These are phyloP conservation scores for Lactarius vividus DNA, from an alignment of 768 basidiomycete genomes.

Conservation along the genomic window DNA sequence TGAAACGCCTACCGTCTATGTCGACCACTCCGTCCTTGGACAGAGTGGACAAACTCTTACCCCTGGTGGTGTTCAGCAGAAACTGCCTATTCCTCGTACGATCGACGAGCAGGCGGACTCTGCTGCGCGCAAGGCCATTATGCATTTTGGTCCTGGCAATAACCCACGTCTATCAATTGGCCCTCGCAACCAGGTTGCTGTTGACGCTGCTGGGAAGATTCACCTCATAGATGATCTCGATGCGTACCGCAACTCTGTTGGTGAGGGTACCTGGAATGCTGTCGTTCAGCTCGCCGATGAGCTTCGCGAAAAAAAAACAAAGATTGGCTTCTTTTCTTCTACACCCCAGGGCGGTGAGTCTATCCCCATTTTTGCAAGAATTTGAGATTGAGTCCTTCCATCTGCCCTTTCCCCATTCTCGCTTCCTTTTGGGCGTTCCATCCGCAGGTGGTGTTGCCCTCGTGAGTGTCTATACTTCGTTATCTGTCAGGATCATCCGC, in stretches of 20 bases:
- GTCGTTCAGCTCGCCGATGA: slow-evolving; percentile 81
- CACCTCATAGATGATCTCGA: slow-evolving; percentile 81
- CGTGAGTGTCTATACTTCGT: slow-evolving; percentile 46
- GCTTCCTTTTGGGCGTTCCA: slow-evolving; percentile 26
- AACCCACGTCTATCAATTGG: slow-evolving; percentile 82
- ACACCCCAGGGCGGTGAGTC: slow-evolving; percentile 87
- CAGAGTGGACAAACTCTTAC: slow-evolving; percentile 34
- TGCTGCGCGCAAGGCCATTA: slow-evolving; percentile 78
- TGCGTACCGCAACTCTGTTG: slow-evolving; percentile 71
- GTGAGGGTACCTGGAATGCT: slow-evolving; percentile 73
- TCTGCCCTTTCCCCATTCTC: slow-evolving; percentile 12
- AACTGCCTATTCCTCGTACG: slow-evolving; percentile 71
- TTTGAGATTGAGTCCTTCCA: slow-evolving; percentile 31
- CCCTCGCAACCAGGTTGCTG: slow-evolving; percentile 81
- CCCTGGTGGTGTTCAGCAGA: slow-evolving; percentile 48
- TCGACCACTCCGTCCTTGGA: slow-evolving; percentile 54
- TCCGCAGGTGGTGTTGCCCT: slow-evolving; percentile 85
- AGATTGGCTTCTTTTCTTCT: slow-evolving; percentile 92
- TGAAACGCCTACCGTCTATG: slow-evolving; percentile 70
- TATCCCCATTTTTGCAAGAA: slow-evolving; percentile 12
- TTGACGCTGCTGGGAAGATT: slow-evolving; percentile 84
- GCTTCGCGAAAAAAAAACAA: slow-evolving; percentile 80
- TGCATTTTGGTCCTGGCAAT: slow-evolving; percentile 80
- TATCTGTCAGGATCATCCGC: slow-evolving; percentile 11
- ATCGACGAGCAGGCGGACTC: slow-evolving; percentile 85